These are phyloP conservation scores for Gossypium turneri DNA, from an alignment of 345 rosid species.

Conservation along the genomic window DNA sequence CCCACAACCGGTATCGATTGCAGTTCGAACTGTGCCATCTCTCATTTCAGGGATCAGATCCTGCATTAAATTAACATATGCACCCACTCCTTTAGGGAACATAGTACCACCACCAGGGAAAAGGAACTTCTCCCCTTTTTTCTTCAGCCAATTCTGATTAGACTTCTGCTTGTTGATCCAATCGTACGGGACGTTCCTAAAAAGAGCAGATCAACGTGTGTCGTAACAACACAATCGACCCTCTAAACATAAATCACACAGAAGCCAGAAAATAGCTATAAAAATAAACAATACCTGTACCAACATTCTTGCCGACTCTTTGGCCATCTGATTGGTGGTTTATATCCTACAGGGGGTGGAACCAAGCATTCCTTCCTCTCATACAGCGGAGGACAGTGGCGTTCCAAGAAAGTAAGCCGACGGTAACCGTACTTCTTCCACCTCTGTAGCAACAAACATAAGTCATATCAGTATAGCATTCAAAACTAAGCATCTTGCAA, in stretches of 20 bases:
- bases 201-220: slow-evolving; percentile 20
- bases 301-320: slow-evolving; percentile 88
- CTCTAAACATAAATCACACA: background rate
- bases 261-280: background rate
- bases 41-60: slow-evolving; percentile 93
- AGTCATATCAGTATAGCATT: slow-evolving; percentile 3
- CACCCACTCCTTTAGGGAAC: slow-evolving; percentile 94
- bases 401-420: slow-evolving; percentile 89
- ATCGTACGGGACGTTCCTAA: slow-evolving; percentile 95
- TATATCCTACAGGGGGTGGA: slow-evolving; percentile 95
- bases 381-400: slow-evolving; percentile 85
- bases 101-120: slow-evolving; percentile 99
- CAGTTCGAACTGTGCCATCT: slow-evolving; percentile 85
- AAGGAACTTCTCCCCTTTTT: slow-evolving; percentile 82
- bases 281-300: slow-evolving; percentile 64
- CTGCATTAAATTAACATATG: slow-evolving; percentile 89
- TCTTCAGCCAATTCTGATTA: slow-evolving; percentile 90
- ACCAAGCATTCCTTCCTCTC: slow-evolving; percentile 88
- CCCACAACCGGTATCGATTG: slow-evolving; percentile 98
- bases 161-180: slow-evolving; percentile 97
- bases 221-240: slow-evolving; percentile 9
- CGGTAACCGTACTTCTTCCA: slow-evolving; percentile 86
- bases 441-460: slow-evolving; percentile 47
- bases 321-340: slow-evolving; percentile 91
- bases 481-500: background rate